Conservation (phyloP, 2,329 filamentous ascomycete species). For the Fusarium sp. region DNA sequence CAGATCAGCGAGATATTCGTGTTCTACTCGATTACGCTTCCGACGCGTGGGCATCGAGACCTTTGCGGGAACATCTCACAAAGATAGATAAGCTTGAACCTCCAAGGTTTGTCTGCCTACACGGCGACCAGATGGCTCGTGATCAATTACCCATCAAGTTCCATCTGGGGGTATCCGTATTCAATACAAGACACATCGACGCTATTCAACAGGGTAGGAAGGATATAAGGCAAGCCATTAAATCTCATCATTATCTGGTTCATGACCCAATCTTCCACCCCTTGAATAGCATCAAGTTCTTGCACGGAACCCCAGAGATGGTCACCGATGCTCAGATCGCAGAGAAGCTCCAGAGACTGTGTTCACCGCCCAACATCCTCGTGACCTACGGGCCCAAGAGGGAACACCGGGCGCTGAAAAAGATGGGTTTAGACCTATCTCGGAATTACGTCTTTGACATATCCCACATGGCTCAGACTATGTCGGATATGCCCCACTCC, state of each 20-base stretch:
- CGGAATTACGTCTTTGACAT: neutral
- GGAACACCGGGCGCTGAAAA: neutral
- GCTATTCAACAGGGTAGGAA: neutral
- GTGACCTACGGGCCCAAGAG: neutral
- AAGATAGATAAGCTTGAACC: neutral
- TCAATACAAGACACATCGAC: slow-evolving; percentile 16
- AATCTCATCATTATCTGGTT: slow-evolving; percentile 17
- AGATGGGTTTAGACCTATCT: neutral
- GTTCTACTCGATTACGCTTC: neutral
- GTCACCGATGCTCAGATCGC: neutral
- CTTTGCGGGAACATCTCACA: neutral
- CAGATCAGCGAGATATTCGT: neutral
- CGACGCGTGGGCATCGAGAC: neutral
- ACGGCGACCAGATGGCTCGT: too few relatives aligned
- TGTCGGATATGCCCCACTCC: neutral
- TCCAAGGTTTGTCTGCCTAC: slow-evolving; percentile 11
- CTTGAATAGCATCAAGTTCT: neutral
- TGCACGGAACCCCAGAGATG: slow-evolving; percentile 12
- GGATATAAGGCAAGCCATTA: slow-evolving; percentile 1
- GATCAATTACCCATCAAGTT: neutral
- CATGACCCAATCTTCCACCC: neutral
- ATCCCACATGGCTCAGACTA: too few relatives aligned
- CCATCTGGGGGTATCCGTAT: slow-evolving; percentile 25
- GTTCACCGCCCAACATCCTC: neutral
- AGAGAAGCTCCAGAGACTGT: neutral